Conservation (phyloP, 805 yeast species). For the Lachancea quebecensis region DNA sequence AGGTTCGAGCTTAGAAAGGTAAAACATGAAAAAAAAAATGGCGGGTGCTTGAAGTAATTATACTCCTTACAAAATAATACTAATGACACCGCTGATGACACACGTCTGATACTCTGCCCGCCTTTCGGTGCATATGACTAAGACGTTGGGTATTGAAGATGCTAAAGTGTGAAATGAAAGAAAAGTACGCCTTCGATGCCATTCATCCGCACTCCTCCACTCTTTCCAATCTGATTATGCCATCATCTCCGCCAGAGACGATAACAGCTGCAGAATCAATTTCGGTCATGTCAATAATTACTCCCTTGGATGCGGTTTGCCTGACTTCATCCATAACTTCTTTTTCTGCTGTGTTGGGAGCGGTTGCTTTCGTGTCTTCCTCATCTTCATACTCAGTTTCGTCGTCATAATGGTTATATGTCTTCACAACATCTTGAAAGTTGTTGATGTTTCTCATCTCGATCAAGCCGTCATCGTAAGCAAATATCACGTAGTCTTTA, state of each 20-base stretch:
- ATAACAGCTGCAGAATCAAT: conserved; percentile 13
- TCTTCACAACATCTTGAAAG: conserved; percentile 12
- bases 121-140: too few relatives aligned
- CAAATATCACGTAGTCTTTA: conserved; percentile 14
- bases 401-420: conserved; percentile 15
- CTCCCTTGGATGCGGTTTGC: conserved; percentile 5
- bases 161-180: too few relatives aligned
- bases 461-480: conserved; percentile 19
- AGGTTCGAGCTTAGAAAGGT: too few relatives aligned
- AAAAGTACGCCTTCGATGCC: too few relatives aligned
- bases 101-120: too few relatives aligned
- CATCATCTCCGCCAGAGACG: conserved; percentile 17
- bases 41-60: too few relatives aligned
- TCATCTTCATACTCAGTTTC: conserved; percentile 6
- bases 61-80: too few relatives aligned
- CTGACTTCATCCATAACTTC: neutral
- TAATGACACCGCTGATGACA: too few relatives aligned
- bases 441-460: conserved; percentile 22
- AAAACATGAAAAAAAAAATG: too few relatives aligned
- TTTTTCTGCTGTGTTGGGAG: neutral
- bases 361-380: neutral
- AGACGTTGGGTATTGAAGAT: too few relatives aligned
- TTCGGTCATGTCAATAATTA: conserved; percentile 11
- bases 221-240: conserved; percentile 13
- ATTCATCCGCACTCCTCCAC: conserved; percentile 4